phyloP scores from a whole-genome alignment of 768 basidiomycete genomes.

The Suillus cothurnatus region DNA sequence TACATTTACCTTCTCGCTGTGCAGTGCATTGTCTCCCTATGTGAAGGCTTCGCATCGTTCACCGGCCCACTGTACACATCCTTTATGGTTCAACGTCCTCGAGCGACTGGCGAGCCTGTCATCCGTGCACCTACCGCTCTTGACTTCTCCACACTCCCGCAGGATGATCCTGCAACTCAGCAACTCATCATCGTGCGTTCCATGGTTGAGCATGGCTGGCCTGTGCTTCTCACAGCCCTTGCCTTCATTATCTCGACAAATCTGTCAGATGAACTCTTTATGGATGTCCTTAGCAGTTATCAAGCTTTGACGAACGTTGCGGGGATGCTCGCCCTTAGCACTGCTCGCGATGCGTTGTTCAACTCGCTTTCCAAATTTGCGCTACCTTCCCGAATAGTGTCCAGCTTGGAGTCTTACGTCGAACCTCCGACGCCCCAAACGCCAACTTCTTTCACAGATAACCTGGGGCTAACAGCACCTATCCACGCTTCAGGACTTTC shows the following conservation, averaged over 20 bases:
- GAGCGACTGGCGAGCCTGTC: slow-evolving; percentile 60
- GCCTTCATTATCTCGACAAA: slow-evolving; percentile 90
- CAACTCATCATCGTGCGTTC: slow-evolving; percentile 67
- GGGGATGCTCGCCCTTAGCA: slow-evolving; percentile 81
- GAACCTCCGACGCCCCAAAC: slow-evolving; percentile 65
- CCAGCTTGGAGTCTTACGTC: slow-evolving; percentile 66
- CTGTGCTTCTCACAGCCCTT: slow-evolving; percentile 85
- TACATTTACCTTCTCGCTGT: slow-evolving; percentile 93
- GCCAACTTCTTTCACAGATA: slow-evolving; percentile 60
- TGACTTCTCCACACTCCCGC: slow-evolving; percentile 56
- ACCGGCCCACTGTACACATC: slow-evolving; percentile 73
- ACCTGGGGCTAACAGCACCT: slow-evolving; percentile 58
- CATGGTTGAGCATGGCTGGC: slow-evolving; percentile 90
- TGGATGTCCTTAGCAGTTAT: slow-evolving; percentile 79
- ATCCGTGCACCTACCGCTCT: slow-evolving; percentile 75
- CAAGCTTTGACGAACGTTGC: slow-evolving; percentile 86
- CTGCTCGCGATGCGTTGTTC: slow-evolving; percentile 92
- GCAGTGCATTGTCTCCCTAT: slow-evolving; percentile 84
- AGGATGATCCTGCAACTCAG: slow-evolving; percentile 53
- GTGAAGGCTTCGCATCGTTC: slow-evolving; percentile 80
- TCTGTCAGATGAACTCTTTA: slow-evolving; percentile 89
- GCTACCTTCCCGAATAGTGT: slow-evolving; percentile 86
- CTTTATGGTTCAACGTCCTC: slow-evolving; percentile 66
- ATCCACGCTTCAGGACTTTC: slow-evolving; percentile 73
- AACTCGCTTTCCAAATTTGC: slow-evolving; percentile 85